Evolutionary conservation across 108 stramenopile species (phyloP).

Genomic region (Discostella pseudostelligera): DNA sequence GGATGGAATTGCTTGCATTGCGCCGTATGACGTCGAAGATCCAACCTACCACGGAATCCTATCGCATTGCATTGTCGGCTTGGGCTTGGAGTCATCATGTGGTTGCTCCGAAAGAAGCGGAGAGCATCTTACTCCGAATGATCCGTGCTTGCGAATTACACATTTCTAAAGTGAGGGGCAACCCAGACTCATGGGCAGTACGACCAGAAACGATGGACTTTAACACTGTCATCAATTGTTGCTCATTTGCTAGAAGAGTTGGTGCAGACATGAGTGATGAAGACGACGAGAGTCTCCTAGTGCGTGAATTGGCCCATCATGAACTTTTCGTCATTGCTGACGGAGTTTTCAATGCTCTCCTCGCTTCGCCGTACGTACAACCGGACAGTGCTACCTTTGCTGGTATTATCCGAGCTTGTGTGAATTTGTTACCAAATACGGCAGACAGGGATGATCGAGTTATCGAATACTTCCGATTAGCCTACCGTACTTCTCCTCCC

Average conservation of each 20-base stretch:
- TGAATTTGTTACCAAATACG: constrained; percentile 34
- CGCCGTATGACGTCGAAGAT: constrained; percentile 26
- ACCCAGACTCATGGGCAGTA: constrained; percentile 5
- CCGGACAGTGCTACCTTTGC: constrained; percentile 36
- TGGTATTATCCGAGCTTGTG: constrained; percentile 38
- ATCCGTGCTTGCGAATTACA: constrained; percentile 27
- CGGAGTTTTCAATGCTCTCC: constrained; percentile 22
- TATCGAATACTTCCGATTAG: constrained; percentile 30
- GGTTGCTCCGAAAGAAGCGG: constrained; percentile 34
- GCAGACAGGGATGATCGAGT: constrained; percentile 36
- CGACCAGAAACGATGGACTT: constrained; percentile 40
- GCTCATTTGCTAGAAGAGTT: constrained; percentile 36
- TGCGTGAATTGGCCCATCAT: constrained; percentile 10
- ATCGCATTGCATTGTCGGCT: constrained; percentile 33
- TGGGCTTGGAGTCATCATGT: constrained; percentile 50
- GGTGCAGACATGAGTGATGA: constrained; percentile 13
- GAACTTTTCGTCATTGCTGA: constrained; percentile 30
- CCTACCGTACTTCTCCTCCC: constrained; percentile 27
- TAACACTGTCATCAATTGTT: constrained; percentile 46
- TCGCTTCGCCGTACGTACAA: constrained; percentile 21
- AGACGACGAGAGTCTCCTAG: constrained; percentile 16
- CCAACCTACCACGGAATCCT: constrained; percentile 33
- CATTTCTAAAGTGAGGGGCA: background rate
- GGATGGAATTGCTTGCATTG: constrained; percentile 41
- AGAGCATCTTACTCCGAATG: constrained; percentile 33